Evolutionary conservation across 352 stramenopile species (phyloP).

Genomic region (Globisporangium viniferum): DNA sequence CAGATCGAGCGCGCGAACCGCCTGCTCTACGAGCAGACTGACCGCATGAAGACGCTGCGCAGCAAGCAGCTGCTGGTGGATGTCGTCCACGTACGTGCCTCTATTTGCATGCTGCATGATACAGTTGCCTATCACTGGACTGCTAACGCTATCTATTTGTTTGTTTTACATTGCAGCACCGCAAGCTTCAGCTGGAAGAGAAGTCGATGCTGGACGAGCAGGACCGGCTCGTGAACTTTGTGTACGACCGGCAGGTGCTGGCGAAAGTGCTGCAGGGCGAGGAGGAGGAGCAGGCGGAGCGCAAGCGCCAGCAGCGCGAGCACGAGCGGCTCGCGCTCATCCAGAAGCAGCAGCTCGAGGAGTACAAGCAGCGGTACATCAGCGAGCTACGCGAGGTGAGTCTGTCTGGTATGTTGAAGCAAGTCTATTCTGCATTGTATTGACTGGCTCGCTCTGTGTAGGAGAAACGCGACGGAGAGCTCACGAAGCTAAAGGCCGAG

Average conservation of each 20-base stretch:
- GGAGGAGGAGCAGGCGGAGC: slow-evolving; percentile 43
- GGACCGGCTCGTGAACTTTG: slow-evolving; percentile 42
- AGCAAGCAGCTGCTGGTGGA: slow-evolving; percentile 85
- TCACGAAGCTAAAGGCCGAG: slow-evolving; percentile 58
- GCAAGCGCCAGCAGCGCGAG: slow-evolving; percentile 43
- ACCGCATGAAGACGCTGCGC: slow-evolving; percentile 90
- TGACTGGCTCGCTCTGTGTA: slow-evolving; percentile 9
- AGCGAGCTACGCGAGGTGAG: slow-evolving; percentile 56
- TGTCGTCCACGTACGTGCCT: slow-evolving; percentile 60
- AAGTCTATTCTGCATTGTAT: no score
- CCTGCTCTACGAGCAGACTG: slow-evolving; percentile 89
- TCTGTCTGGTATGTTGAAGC: not conserved
- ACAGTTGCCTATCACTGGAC: not conserved
- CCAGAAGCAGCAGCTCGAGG: slow-evolving; percentile 78
- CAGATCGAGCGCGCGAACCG: slow-evolving; percentile 86
- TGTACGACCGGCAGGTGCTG: slow-evolving; percentile 50
- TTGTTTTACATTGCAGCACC: slow-evolving; percentile 42
- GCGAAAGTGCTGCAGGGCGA: slow-evolving; percentile 46
- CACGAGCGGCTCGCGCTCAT: slow-evolving; percentile 45
- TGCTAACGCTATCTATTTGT: not conserved
- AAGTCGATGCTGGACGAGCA: slow-evolving; percentile 57
- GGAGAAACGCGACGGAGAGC: slow-evolving; percentile 71
- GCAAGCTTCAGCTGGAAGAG: slow-evolving; percentile 77
- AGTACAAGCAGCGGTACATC: slow-evolving; percentile 85
- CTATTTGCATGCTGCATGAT: no score